Evolutionary conservation across 768 basidiomycete genomes (phyloP).

Genomic region (Collybia sordida): DNA sequence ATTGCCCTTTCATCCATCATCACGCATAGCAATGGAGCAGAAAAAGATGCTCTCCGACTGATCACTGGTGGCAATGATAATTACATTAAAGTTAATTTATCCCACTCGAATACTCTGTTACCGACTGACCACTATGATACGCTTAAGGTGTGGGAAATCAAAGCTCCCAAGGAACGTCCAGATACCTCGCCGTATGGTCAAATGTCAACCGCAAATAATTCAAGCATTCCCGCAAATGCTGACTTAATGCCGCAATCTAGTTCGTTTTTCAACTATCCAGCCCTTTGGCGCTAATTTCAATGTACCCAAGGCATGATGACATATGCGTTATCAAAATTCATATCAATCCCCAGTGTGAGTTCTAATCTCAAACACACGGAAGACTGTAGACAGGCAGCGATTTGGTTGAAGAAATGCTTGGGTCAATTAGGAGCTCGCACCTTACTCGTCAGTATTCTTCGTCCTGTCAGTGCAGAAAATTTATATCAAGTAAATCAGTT

Average conservation of each 20-base stretch:
- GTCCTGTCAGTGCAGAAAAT: neutral
- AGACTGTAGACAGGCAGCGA: slow-evolving; percentile 91
- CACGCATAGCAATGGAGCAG: slow-evolving; percentile 30
- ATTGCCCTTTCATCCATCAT: slow-evolving; percentile 81
- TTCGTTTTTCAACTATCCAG: neutral
- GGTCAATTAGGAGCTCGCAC: slow-evolving; percentile 86
- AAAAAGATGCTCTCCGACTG: slow-evolving; percentile 36
- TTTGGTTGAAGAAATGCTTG: slow-evolving; percentile 89
- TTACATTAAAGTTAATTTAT: slow-evolving; percentile 64
- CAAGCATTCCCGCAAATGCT: neutral
- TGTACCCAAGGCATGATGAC: slow-evolving; percentile 60
- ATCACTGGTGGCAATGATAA: slow-evolving; percentile 88
- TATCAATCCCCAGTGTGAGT: slow-evolving; percentile 87
- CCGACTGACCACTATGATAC: neutral
- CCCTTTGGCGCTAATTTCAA: neutral
- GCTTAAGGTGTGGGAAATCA: slow-evolving; percentile 55
- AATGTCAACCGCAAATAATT: neutral
- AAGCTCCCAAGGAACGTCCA: slow-evolving; percentile 25
- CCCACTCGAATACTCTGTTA: neutral
- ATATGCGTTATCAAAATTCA: slow-evolving; percentile 80
- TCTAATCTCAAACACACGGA: slow-evolving; percentile 64
- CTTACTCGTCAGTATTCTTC: slow-evolving; percentile 50
- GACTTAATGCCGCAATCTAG: slow-evolving; percentile 5
- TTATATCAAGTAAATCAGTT: slow-evolving; percentile 45
- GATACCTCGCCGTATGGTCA: slow-evolving; percentile 8